phyloP scores from a whole-genome alignment of 176 grass and related monocot species.

The Poa annua region DNA sequence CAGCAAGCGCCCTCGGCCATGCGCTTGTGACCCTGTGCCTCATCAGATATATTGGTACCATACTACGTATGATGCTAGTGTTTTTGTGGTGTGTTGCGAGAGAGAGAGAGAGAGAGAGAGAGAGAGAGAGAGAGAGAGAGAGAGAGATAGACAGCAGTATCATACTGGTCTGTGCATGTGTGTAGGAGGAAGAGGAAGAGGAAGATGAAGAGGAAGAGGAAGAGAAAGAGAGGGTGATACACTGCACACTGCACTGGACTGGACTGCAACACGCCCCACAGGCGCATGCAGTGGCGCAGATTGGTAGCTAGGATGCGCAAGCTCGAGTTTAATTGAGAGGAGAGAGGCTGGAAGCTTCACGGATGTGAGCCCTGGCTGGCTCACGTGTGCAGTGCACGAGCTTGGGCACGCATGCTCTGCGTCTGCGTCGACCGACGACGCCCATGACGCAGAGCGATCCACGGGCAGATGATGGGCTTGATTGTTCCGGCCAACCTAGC shows the following conservation, averaged over 20 bases:
- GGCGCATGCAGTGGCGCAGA: constrained; percentile 45
- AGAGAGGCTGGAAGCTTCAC: constrained; percentile 69
- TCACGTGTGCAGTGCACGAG: constrained; percentile 80
- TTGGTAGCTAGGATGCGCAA: constrained; percentile 51
- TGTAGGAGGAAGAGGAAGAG: no score
- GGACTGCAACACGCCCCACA: constrained; percentile 27
- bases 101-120: no score
- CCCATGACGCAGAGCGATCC: constrained; percentile 33
- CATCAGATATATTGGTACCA: neutral
- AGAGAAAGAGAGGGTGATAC: constrained; percentile 12
- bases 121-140: no score
- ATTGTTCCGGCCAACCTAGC: constrained; percentile 29
- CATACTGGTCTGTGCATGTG: constrained; percentile 2
- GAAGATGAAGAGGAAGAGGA: neutral
- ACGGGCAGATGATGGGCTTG: constrained; percentile 21
- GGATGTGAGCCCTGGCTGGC: constrained; percentile 53
- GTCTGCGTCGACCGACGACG: neutral
- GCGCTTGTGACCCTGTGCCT: constrained; percentile 45
- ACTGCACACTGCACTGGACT: constrained; percentile 21
- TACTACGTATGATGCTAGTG: no score
- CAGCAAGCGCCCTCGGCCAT: constrained; percentile 42
- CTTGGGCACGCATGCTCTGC: constrained; percentile 45
- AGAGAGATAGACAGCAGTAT: neutral
- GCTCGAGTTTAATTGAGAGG: constrained; percentile 50
- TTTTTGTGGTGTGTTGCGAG: no score